Base-by-base conservation (phyloP, 345 rosid species). In the Populus simonii region DNA sequence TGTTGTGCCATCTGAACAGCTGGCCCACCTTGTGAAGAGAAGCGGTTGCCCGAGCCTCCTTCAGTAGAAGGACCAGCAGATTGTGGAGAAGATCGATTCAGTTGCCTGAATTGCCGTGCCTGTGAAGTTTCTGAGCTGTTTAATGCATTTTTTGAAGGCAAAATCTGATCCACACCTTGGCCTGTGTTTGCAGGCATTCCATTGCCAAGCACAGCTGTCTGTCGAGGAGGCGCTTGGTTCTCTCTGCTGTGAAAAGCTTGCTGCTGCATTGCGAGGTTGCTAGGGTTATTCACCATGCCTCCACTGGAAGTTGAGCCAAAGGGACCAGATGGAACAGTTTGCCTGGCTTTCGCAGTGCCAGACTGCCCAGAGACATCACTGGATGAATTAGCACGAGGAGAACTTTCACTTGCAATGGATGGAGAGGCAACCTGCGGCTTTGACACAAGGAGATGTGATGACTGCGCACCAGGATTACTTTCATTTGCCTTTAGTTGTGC, bases 351-450 rank as follows among this genome's bases (percentile, higher is more conserved):
- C 3, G 79, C 90, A 55, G 93, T 85, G 74, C 89, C 92, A 76
- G 95, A 87, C 82, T 94, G 98, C 77, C 91, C 93, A 82, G 97
- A 87, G 61, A 84, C 78, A 81, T 96, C 98, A 86, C 89, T 89
- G 23, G 91, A 85, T 67, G 94, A 91, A 88, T 90, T 92, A 82
- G 89, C 87, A 86, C 75, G 92, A 41, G 92, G 90, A 77, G 97
- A 94, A 81, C 79, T 89, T 76, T 89, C 94, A 66, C 91, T 88
- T 74, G 89, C 90, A 82, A 85, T 89, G 49, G 86, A 85, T 71
- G 97, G 87, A 76, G 97, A 89, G 80, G 92, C 76, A 78, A 89
- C 92, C 65, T 84, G 98, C 73, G 85, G 95, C 84, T 87, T 93
- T 83, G 97, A 86, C 68, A 71, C 81, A 55, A 89, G 90, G 71